Percentiles rank a stretch among this genome's conserved stretches.
These are phyloP conservation scores for Claviceps sorghi DNA, from an alignment of 2,329 filamentous ascomycete genomes.

Conservation along the genomic window DNA sequence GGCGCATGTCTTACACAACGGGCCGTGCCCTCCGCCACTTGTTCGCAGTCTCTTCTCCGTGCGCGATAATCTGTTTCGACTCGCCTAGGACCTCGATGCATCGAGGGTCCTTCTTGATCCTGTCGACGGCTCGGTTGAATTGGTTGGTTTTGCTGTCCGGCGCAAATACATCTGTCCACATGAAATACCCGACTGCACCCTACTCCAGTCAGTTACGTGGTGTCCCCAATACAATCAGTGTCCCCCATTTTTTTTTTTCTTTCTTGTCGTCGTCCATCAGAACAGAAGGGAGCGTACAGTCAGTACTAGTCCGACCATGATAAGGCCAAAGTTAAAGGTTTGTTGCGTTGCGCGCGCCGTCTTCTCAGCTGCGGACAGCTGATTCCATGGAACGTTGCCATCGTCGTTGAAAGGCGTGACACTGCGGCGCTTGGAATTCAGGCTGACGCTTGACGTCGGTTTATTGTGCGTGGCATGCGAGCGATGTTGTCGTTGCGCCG, in stretches of 20 bases:
- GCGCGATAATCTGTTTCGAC: conserved; percentile 58
- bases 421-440: conserved; percentile 43
- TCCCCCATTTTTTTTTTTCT: background rate
- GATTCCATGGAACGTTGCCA: conserved; percentile 64
- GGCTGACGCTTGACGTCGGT: conserved; percentile 19
- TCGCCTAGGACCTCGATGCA: conserved; percentile 66
- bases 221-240: background rate
- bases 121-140: conserved; percentile 75
- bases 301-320: conserved; percentile 58
- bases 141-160: conserved; percentile 72
- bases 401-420: conserved; percentile 80
- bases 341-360: conserved; percentile 76
- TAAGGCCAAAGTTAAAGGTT: conserved; percentile 71
- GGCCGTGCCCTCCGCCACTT: conserved; percentile 61
- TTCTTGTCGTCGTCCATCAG: background rate
- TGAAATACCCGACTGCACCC: conserved; percentile 62
- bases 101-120: conserved; percentile 56
- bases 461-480: conserved; percentile 45
- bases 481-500: conserved; percentile 14
- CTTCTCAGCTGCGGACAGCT: conserved; percentile 65
- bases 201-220: conserved; percentile 18
- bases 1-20: conserved; percentile 32
- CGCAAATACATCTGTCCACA: conserved; percentile 73
- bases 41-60: conserved; percentile 66
- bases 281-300: conserved; percentile 39